Conservation (phyloP, 495 filamentous ascomycete genomes). For the Podospora fimiseda region DNA sequence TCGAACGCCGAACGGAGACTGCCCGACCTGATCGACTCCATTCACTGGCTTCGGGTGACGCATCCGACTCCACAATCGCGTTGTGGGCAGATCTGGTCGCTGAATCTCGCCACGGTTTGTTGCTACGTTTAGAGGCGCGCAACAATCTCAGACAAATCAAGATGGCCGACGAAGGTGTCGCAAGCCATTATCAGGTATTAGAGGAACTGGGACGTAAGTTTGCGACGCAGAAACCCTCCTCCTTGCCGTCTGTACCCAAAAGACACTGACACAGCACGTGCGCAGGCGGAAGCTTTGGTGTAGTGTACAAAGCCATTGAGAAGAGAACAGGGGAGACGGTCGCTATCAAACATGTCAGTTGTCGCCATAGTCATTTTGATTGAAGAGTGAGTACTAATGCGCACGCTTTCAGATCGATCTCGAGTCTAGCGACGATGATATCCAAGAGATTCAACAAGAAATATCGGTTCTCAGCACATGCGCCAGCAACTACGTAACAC, state of each 20-base stretch:
- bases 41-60: neutral
- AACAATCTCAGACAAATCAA: slow-evolving; percentile 11
- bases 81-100: neutral
- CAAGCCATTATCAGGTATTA: slow-evolving; percentile 77
- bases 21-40: neutral
- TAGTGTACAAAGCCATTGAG: slow-evolving; percentile 93
- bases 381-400: neutral
- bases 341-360: slow-evolving; percentile 79
- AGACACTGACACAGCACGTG: slow-evolving; percentile 13
- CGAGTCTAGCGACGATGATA: slow-evolving; percentile 95
- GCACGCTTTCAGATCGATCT: slow-evolving; percentile 72
- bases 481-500: slow-evolving; percentile 85
- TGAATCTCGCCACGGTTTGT: slow-evolving; percentile 1
- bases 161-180: slow-evolving; percentile 61
- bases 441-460: slow-evolving; percentile 95
- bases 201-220: slow-evolving; percentile 87
- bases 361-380: neutral
- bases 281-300: slow-evolving; percentile 85
- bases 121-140: neutral
- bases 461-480: slow-evolving; percentile 94
- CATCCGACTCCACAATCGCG: slow-evolving; percentile 3
- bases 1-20: neutral
- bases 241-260: neutral
- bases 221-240: neutral
- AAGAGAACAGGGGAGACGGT: slow-evolving; percentile 79